These are phyloP conservation scores for Colletotrichum tanaceti DNA, from an alignment of 2,329 filamentous ascomycete species.

Conservation along the genomic window DNA sequence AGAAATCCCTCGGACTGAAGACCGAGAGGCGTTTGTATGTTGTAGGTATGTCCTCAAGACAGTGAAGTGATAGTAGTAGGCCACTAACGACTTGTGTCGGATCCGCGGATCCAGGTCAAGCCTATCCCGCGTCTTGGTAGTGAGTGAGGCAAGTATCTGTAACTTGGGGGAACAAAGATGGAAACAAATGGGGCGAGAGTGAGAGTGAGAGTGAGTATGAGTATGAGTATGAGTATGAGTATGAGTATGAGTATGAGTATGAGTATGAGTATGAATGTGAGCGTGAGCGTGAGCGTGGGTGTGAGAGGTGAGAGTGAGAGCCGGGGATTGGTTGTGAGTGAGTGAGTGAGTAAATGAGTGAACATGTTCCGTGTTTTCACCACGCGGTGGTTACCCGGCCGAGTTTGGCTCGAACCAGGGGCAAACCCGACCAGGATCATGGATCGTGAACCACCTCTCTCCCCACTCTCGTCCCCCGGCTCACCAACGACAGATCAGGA, in stretches of 20 bases:
- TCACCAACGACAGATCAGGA: constrained; percentile 18
- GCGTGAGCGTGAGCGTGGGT: neutral
- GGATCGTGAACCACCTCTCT: neutral
- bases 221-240: too few relatives aligned
- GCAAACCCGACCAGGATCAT: too few relatives aligned
- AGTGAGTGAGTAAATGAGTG: constrained; percentile 8
- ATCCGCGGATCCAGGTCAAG: too few relatives aligned
- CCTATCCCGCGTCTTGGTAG: neutral
- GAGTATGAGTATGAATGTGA: too few relatives aligned
- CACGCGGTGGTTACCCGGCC: constrained; percentile 30
- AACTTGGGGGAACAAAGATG: neutral
- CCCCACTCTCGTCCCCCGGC: constrained; percentile 13
- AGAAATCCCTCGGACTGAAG: constrained; percentile 27
- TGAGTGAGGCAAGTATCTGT: too few relatives aligned
- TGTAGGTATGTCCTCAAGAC: neutral
- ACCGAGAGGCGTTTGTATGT: constrained; percentile 16
- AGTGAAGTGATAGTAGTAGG: too few relatives aligned
- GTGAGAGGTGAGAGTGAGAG: too few relatives aligned
- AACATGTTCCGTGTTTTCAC: neutral
- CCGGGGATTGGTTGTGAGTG: neutral
- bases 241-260: too few relatives aligned
- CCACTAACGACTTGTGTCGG: too few relatives aligned
- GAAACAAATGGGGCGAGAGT: constrained; percentile 11
- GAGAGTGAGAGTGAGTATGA: neutral
- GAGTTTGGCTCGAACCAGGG: constrained; percentile 10